Conservation (phyloP, 2,329 filamentous ascomycete genomes). For the Hymenoscyphus occultus region DNA sequence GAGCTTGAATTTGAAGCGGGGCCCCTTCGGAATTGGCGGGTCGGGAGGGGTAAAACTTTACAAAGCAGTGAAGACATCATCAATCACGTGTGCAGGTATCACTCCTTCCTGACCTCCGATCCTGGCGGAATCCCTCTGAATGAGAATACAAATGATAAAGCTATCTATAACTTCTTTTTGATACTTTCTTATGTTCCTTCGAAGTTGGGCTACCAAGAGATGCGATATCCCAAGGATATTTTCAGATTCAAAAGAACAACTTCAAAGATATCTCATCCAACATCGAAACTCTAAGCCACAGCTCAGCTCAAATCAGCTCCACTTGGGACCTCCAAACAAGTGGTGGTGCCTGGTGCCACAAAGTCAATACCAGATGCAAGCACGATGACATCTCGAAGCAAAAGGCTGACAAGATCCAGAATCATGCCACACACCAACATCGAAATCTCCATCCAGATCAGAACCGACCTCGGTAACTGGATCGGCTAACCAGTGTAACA, state of each 20-base stretch:
- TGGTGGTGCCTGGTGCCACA: background rate
- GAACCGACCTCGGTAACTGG: no score
- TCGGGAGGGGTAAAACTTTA: background rate
- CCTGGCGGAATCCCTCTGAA: background rate
- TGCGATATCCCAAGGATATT: background rate
- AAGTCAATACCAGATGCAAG: background rate
- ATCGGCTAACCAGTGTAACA: background rate
- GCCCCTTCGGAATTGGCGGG: background rate
- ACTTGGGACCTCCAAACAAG: background rate
- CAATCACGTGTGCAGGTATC: background rate
- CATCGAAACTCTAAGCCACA: background rate
- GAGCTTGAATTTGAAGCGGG: background rate
- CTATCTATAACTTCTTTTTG: no score
- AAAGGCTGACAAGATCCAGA: background rate
- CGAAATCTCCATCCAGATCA: background rate
- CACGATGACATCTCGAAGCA: background rate
- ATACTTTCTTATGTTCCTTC: no score
- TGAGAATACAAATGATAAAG: background rate
- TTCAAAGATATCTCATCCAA: background rate
- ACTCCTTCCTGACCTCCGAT: no score
- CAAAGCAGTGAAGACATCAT: conserved; percentile 3
- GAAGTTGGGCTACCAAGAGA: background rate
- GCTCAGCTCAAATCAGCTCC: background rate
- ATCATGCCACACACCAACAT: background rate
- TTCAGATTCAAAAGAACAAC: background rate